Conservation (phyloP, 768 basidiomycete genomes). For the Sporobolomyces roseus region DNA sequence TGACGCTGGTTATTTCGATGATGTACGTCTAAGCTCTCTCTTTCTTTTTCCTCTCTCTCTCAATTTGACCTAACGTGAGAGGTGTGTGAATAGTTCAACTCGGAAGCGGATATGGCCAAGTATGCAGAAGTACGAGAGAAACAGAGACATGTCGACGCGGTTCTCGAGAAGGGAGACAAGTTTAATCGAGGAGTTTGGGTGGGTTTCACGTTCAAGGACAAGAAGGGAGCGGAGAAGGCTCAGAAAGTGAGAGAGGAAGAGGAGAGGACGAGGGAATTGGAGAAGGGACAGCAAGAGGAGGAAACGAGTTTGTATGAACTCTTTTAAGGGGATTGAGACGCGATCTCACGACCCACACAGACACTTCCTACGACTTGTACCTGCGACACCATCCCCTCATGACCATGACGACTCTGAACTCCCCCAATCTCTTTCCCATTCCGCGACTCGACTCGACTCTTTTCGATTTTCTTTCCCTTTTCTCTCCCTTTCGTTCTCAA, state of each 20-base stretch:
- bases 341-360: no score
- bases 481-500: neutral
- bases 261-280: neutral
- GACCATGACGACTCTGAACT: no score
- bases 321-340: conserved; percentile 6
- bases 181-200: conserved; percentile 46
- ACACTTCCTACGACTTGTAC: no score
- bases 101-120: conserved; percentile 91
- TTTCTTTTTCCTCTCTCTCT: conserved; percentile 25
- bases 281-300: neutral
- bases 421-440: no score
- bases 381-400: no score
- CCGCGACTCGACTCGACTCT: no score
- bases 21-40: conserved; percentile 27
- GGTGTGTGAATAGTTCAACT: conserved; percentile 52
- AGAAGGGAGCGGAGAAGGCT: conserved; percentile 34
- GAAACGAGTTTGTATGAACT: conserved; percentile 15
- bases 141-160: conserved; percentile 81
- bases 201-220: conserved; percentile 46
- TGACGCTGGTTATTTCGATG: conserved; percentile 54
- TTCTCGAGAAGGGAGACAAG: conserved; percentile 72
- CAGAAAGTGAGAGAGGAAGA: conserved; percentile 4
- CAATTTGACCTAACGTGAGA: neutral
- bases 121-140: conserved; percentile 98
- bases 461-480: neutral